These are phyloP conservation scores for Pleurozium schreberi DNA, from an alignment of 225 moss, liverwort and hornwort genomes.

Conservation along the genomic window DNA sequence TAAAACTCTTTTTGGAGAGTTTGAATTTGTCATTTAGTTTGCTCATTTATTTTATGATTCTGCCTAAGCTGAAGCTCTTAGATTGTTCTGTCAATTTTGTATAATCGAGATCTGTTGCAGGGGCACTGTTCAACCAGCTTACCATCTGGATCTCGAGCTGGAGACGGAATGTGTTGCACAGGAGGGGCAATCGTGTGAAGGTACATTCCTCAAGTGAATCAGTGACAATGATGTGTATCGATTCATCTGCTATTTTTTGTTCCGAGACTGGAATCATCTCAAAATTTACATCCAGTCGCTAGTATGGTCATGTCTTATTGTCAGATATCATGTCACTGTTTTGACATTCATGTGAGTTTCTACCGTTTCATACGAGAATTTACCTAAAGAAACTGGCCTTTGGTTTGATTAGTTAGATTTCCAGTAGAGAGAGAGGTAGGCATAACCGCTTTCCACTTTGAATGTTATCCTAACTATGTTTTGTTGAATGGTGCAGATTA, in stretches of 20 bases:
- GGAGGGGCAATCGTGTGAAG: conserved; percentile 71
- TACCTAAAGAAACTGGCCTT: not conserved
- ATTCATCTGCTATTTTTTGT: not conserved
- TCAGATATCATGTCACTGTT: not conserved
- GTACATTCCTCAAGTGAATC: conserved; percentile 9
- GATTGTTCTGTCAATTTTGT: not conserved
- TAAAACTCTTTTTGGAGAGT: not conserved
- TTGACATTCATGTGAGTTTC: not conserved
- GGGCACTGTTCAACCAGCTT: conserved; percentile 92
- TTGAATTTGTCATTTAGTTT: not conserved
- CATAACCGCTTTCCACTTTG: not conserved
- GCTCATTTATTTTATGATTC: not conserved
- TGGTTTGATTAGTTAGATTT: not conserved
- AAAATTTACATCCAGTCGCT: not conserved
- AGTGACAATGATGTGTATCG: not conserved
- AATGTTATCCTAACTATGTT: not conserved
- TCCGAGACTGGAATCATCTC: not conserved
- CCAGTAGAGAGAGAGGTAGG: not conserved
- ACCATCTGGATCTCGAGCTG: conserved; percentile 73
- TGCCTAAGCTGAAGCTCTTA: not conserved
- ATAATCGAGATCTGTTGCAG: conserved; percentile 24
- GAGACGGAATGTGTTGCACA: conserved; percentile 90
- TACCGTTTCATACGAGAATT: not conserved
- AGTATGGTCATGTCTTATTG: not conserved
- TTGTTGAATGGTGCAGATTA: conserved; percentile 46